A percentile compares a stretch with the other conserved stretches of the same genome.
Evolutionary conservation across 148 eudicot species (phyloP).

Genomic region (Bassia scoparia): DNA sequence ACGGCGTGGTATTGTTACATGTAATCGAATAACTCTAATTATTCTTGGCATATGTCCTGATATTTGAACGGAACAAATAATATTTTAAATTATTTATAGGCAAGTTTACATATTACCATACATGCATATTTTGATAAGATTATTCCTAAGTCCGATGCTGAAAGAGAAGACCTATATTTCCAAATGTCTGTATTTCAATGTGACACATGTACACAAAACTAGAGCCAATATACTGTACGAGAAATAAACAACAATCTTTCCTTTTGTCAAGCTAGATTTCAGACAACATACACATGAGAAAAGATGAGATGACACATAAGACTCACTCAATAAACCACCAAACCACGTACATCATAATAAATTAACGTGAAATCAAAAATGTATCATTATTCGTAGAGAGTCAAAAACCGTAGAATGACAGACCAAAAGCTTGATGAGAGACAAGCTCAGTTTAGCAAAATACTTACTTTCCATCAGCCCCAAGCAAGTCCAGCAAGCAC

Average conservation of each 20-base stretch:
- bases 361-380: background rate
- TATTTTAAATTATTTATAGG: too few relatives aligned
- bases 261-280: background rate
- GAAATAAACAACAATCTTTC: background rate
- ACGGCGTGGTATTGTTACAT: too few relatives aligned
- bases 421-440: background rate
- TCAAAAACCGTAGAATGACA: background rate
- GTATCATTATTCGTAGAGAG: background rate
- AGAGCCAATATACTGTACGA: background rate
- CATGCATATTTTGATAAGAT: background rate
- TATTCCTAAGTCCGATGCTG: background rate
- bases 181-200: background rate
- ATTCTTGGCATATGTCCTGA: too few relatives aligned
- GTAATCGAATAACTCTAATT: too few relatives aligned
- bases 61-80: too few relatives aligned
- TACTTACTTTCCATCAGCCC: constrained; percentile 80
- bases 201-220: background rate
- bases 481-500: constrained; percentile 47
- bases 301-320: background rate
- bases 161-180: background rate
- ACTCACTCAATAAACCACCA: background rate
- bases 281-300: background rate
- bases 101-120: too few relatives aligned
- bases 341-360: background rate
- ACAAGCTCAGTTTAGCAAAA: constrained; percentile 1